Evolutionary conservation across 129 eudicot genomes (phyloP).

Genomic region (Arctium lappa): DNA sequence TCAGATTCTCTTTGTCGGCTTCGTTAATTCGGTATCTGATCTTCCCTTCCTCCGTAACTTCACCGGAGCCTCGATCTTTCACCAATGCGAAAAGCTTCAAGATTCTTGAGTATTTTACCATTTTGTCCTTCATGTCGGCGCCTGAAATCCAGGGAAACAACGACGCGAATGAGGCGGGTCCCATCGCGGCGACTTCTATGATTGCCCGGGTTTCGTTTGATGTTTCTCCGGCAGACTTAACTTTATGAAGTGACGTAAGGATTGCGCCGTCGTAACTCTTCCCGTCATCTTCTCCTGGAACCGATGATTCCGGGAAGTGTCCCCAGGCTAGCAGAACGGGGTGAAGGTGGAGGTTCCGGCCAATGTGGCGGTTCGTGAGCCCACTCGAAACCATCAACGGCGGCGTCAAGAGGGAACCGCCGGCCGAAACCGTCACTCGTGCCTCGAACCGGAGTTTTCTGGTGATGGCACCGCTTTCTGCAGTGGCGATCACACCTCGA

Average conservation of each 20-base stretch:
- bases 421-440: conserved; percentile 53
- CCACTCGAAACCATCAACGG: conserved; percentile 79
- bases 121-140: conserved; percentile 48
- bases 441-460: conserved; percentile 62
- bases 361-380: conserved; percentile 63
- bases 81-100: conserved; percentile 52
- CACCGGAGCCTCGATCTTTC: conserved; percentile 72
- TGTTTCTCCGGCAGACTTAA: conserved; percentile 37
- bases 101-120: conserved; percentile 67
- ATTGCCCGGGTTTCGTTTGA: conserved; percentile 44
- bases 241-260: conserved; percentile 76
- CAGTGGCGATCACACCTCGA: conserved; percentile 52
- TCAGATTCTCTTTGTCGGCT: conserved; percentile 65
- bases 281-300: conserved; percentile 18
- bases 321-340: conserved; percentile 83
- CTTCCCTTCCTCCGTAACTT: conserved; percentile 44
- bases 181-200: conserved; percentile 58
- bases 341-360: conserved; percentile 78
- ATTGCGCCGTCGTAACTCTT: conserved; percentile 76
- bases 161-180: conserved; percentile 59
- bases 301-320: conserved; percentile 55
- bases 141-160: conserved; percentile 77
- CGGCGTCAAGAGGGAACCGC: conserved; percentile 82
- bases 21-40: conserved; percentile 47
- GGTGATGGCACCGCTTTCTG: conserved; percentile 31